Conservation (phyloP, 73 alveolate genomes). For the Effrenium voratum region DNA sequence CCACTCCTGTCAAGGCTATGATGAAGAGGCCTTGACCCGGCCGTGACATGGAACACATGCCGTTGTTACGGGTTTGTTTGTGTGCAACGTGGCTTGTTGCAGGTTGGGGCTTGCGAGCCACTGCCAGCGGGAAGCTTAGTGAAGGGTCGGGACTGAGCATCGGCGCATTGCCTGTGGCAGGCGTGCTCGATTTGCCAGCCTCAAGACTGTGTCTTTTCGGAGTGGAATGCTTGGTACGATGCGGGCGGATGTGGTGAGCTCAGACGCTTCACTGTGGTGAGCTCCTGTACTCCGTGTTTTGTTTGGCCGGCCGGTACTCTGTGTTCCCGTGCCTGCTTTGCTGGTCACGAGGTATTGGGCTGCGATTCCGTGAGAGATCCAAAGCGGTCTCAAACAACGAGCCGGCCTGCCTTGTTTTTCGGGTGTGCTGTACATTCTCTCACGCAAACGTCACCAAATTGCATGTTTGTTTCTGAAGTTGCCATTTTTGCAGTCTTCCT, state of each 20-base stretch:
- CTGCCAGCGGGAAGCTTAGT: neutral
- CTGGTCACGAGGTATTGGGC: neutral
- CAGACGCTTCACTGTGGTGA: neutral
- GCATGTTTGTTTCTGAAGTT: too few relatives aligned
- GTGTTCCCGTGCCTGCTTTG: neutral
- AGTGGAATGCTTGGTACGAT: constrained; percentile 21
- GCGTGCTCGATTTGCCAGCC: constrained; percentile 17
- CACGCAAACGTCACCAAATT: too few relatives aligned
- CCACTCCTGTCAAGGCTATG: constrained; percentile 9
- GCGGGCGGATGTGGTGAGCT: constrained; percentile 9
- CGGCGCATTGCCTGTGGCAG: neutral
- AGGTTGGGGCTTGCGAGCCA: constrained; percentile 5
- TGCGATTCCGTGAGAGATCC: constrained; percentile 17
- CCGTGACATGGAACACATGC: neutral
- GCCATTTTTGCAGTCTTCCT: too few relatives aligned
- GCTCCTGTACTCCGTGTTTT: neutral
- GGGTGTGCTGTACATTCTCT: too few relatives aligned
- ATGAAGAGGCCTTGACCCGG: neutral
- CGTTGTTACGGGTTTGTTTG: neutral
- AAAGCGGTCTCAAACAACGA: neutral
- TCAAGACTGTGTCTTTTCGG: neutral
- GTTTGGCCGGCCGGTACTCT: neutral
- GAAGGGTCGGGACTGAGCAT: too few relatives aligned
- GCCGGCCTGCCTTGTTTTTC: neutral
- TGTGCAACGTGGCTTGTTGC: neutral